Evolutionary conservation across 495 filamentous ascomycete species (phyloP).

Genomic region (Podospora conica): DNA sequence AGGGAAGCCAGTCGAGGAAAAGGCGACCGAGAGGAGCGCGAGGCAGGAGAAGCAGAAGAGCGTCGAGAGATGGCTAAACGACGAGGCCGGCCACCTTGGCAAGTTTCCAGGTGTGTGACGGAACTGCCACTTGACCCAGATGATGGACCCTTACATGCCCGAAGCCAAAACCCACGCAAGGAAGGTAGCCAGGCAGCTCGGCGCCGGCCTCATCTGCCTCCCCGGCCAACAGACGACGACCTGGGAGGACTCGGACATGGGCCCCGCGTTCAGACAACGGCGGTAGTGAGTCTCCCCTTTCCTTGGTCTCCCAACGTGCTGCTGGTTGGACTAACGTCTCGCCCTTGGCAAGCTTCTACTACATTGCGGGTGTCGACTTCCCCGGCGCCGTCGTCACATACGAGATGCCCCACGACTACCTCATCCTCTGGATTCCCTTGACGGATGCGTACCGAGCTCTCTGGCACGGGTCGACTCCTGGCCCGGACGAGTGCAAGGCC

Average conservation of each 20-base stretch:
- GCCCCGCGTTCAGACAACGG: conserved; percentile 55
- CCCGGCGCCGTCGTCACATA: conserved; percentile 58
- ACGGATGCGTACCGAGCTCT: conserved; percentile 50
- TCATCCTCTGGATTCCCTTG: conserved; percentile 56
- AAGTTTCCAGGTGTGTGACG: conserved; percentile 26
- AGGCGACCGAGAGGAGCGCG: neutral
- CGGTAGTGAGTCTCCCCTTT: conserved; percentile 42
- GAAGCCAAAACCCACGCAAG: conserved; percentile 76
- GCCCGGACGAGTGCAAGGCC: conserved; percentile 43
- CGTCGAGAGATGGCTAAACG: conserved; percentile 11
- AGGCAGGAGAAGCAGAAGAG: neutral
- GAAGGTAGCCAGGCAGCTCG: conserved; percentile 62
- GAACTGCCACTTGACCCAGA: too few relatives aligned
- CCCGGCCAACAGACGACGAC: conserved; percentile 41
- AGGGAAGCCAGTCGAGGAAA: neutral
- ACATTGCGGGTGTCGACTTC: conserved; percentile 56
- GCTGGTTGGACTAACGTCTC: neutral
- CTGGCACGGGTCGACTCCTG: conserved; percentile 55
- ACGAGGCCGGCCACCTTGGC: conserved; percentile 9
- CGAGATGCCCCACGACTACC: conserved; percentile 49
- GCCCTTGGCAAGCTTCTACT: conserved; percentile 51
- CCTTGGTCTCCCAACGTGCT: neutral
- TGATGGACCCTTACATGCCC: neutral
- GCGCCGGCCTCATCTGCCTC: conserved; percentile 57
- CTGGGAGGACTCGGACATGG: conserved; percentile 57